A percentile compares a stretch with the other conserved stretches of the same genome.
phyloP scores from a whole-genome alignment of 2,329 filamentous ascomycete genomes.

The Venturia asperata region DNA sequence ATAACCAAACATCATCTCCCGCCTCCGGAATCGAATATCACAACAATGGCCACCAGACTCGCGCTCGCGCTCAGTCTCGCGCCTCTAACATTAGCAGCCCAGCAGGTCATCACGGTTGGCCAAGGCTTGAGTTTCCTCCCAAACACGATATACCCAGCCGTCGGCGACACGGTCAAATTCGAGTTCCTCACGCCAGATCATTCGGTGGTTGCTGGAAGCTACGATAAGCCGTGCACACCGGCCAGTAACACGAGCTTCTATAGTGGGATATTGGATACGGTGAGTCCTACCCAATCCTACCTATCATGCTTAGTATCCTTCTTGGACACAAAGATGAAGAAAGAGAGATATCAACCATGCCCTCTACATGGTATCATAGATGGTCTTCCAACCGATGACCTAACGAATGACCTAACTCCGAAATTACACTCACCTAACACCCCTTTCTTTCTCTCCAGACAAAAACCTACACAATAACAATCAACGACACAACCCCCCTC shows the following conservation, averaged over 20 bases:
- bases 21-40: not conserved
- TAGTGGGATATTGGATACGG: slow-evolving; percentile 25
- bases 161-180: slow-evolving; percentile 35
- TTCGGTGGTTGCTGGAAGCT: slow-evolving; percentile 32
- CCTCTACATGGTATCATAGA: too few relatives aligned
- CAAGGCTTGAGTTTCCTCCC: slow-evolving; percentile 30
- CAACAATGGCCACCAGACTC: slow-evolving; percentile 2
- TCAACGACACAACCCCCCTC: slow-evolving; percentile 31
- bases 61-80: not conserved
- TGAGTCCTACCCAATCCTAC: not conserved
- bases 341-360: too few relatives aligned
- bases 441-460: too few relatives aligned
- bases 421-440: too few relatives aligned
- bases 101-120: slow-evolving; percentile 2
- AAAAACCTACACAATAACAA: slow-evolving; percentile 21
- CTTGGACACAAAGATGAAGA: too few relatives aligned
- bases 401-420: too few relatives aligned
- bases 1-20: not conserved
- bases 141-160: slow-evolving; percentile 28
- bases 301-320: too few relatives aligned
- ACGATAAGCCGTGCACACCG: slow-evolving; percentile 31
- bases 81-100: not conserved
- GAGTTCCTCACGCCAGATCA: slow-evolving; percentile 35
- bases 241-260: slow-evolving; percentile 29
- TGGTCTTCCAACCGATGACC: too few relatives aligned